Conservation (phyloP, 345 rosid genomes). For the Populus ilicifolia region DNA sequence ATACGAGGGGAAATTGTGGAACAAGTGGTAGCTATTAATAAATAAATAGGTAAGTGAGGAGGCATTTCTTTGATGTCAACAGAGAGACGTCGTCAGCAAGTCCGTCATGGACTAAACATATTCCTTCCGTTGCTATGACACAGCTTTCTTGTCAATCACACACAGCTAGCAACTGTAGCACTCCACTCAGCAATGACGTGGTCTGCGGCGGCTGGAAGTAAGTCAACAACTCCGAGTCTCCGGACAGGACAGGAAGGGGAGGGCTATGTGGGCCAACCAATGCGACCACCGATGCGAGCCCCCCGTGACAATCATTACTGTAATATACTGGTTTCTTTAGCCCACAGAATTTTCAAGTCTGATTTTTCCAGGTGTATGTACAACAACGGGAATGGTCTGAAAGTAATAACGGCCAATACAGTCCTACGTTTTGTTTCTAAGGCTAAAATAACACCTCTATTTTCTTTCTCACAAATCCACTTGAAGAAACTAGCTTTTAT, state of each 20-base stretch:
- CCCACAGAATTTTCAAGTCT: background rate
- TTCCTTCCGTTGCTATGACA: background rate
- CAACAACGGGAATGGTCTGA: too few relatives aligned
- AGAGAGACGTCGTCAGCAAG: background rate
- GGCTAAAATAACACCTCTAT: too few relatives aligned
- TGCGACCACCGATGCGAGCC: background rate
- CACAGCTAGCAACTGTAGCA: background rate
- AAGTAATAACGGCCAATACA: too few relatives aligned
- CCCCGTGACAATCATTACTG: background rate
- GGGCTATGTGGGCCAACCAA: background rate
- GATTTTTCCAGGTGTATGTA: too few relatives aligned
- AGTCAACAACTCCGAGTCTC: background rate
- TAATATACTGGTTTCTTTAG: background rate
- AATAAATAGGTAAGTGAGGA: background rate
- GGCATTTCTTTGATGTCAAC: background rate
- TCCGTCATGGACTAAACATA: background rate
- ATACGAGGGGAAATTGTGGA: background rate
- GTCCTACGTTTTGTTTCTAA: too few relatives aligned
- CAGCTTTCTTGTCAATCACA: background rate
- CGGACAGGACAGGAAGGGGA: too few relatives aligned
- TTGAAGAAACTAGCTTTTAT: too few relatives aligned
- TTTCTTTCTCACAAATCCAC: too few relatives aligned
- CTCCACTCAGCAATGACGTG: constrained; percentile 15
- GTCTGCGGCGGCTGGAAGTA: background rate
- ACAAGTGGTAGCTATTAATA: background rate